Percentiles rank a stretch among this genome's conserved stretches.
These are phyloP conservation scores for Sphagnum tenellum DNA, from an alignment of 225 moss, liverwort and hornwort genomes.

Conservation along the genomic window DNA sequence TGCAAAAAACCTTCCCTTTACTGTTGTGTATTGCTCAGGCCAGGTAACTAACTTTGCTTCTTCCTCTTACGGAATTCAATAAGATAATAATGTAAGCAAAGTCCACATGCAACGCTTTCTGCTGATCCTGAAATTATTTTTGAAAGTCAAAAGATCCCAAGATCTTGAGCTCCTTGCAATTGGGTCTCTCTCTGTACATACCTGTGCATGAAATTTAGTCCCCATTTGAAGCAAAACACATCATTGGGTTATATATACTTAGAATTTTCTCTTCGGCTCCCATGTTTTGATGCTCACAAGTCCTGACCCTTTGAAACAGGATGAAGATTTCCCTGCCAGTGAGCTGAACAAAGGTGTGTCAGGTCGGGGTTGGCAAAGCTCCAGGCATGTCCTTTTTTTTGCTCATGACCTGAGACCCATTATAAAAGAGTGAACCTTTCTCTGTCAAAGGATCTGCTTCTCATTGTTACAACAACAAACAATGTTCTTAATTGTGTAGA, in stretches of 20 bases:
- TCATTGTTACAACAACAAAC: too few species aligned
- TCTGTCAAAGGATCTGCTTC: too few species aligned
- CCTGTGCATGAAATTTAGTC: too few species aligned
- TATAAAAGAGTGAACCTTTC: neutral
- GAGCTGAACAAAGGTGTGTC: conserved; percentile 74
- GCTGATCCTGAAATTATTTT: too few species aligned
- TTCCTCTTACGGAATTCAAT: too few species aligned
- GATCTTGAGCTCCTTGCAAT: too few species aligned
- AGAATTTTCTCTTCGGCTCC: neutral
- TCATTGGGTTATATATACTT: neutral
- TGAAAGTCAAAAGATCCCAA: too few species aligned
- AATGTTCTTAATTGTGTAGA: too few species aligned
- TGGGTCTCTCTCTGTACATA: too few species aligned
- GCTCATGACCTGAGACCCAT: neutral
- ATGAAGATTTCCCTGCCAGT: conserved; percentile 52
- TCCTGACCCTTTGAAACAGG: conserved; percentile 20
- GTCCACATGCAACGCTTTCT: too few species aligned
- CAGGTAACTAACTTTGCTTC: conserved; percentile 10
- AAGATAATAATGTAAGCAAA: too few species aligned
- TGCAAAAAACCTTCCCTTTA: conserved; percentile 24
- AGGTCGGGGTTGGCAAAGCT: conserved; percentile 87
- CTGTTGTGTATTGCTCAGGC: conserved; percentile 25
- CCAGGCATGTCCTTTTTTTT: conserved; percentile 34
- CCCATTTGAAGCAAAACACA: too few species aligned
- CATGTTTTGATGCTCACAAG: neutral